A percentile compares a stretch with the other conserved stretches of the same genome.
Conservation (phyloP, 805 yeast genomes). For the Candida xyloterini region DNA sequence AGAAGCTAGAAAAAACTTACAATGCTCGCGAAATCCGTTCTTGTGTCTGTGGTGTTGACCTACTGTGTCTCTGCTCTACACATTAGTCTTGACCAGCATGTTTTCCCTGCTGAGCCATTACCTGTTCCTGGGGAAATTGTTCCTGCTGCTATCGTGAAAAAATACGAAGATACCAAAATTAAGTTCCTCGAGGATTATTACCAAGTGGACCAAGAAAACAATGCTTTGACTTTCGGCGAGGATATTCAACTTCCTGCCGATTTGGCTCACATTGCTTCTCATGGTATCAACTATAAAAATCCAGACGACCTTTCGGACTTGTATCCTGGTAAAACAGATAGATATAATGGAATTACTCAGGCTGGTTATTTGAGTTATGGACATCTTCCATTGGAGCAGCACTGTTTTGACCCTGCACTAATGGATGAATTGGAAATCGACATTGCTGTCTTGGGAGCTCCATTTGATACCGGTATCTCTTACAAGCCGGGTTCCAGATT, state of each 20-base stretch:
- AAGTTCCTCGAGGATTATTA: constrained; percentile 22
- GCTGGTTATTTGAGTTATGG: constrained; percentile 21
- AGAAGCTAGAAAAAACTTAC: background rate
- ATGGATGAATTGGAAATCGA: constrained; percentile 30
- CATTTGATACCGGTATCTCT: constrained; percentile 52
- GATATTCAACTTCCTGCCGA: constrained; percentile 12
- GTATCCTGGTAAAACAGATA: constrained; percentile 20
- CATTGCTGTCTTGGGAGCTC: constrained; percentile 54
- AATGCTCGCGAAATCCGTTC: background rate
- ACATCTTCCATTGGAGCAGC: constrained; percentile 14
- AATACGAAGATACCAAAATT: constrained; percentile 15
- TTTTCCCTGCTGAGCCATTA: background rate
- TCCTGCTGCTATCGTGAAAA: background rate
- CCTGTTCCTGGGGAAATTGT: background rate
- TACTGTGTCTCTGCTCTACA: background rate
- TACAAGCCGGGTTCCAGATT: constrained; percentile 56
- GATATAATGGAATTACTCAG: constrained; percentile 23
- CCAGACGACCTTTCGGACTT: constrained; percentile 24
- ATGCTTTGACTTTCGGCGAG: constrained; percentile 7
- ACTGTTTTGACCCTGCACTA: constrained; percentile 16
- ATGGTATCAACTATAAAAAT: constrained; percentile 14
- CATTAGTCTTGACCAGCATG: constrained; percentile 1
- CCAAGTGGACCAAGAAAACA: constrained; percentile 10
- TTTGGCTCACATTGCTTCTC: constrained; percentile 8
- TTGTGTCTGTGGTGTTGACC: background rate